phyloP scores from a whole-genome alignment of 352 stramenopile species.

The Elongisporangium prolatum region DNA sequence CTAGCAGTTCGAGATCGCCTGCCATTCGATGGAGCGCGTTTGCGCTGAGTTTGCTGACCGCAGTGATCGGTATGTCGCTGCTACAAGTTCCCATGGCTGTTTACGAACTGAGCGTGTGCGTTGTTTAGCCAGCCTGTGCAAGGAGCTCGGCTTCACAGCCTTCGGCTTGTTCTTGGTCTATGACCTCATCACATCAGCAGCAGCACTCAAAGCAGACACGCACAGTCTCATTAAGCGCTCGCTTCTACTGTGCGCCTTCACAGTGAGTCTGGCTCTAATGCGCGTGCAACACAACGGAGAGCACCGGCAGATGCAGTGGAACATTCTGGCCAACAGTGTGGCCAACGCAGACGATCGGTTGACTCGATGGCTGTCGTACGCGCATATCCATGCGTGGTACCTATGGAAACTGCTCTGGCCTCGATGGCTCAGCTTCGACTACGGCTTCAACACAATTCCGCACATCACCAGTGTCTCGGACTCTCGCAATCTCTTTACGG shows the following conservation, averaged over 20 bases:
- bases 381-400: conserved; percentile 86
- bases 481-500: conserved; percentile 49
- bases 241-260: conserved; percentile 3
- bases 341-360: conserved; percentile 31
- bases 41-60: conserved; percentile 1
- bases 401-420: conserved; percentile 88
- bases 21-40: conserved; percentile 2
- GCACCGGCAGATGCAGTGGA: conserved; percentile 70
- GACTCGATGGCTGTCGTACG: conserved; percentile 66
- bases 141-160: conserved; percentile 84
- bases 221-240: neutral
- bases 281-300: conserved; percentile 70
- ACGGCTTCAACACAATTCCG: conserved; percentile 85
- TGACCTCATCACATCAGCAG: conserved; percentile 30
- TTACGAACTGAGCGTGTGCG: neutral
- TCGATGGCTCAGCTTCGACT: conserved; percentile 86
- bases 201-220: neutral
- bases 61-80: conserved; percentile 10
- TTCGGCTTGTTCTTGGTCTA: conserved; percentile 74
- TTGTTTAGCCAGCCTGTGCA: conserved; percentile 59
- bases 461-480: conserved; percentile 56
- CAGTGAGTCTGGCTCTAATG: conserved; percentile 6
- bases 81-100: neutral
- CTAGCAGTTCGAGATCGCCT: conserved; percentile 9
- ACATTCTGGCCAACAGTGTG: conserved; percentile 86